Base-by-base conservation (phyloP, 1,284 basidiomycete genomes). In the Melampsora occidentalis region DNA sequence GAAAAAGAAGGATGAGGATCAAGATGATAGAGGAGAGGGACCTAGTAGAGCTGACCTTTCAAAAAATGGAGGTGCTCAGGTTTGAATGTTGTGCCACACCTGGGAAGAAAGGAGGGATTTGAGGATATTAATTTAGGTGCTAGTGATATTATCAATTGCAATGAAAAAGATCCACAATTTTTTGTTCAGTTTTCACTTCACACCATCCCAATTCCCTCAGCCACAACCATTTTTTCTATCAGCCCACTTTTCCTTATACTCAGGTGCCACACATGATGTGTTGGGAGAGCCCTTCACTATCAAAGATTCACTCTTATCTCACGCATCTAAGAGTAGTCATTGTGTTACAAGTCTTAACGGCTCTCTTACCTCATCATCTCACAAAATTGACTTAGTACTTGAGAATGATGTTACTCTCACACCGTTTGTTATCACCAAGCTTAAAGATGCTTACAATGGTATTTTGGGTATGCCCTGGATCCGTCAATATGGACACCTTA, bases 11-110 rank as follows among this genome's bases (percentile, higher is more conserved):
- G 14, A 42, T 9, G 39, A 12, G 1, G 25, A 57, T 57, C 9
- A 12, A 9, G 18, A 57, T 9, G 25, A 28, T n/a, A 57, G 14
- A 22, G 14, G 5, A 14, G 53, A 28, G 53, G 39, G 39, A 9
- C 5, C 6, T 42, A 28, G 53, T 57, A n/a, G 53, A 28, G 53
- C 53, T 9, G 53, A 57, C 18, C 6, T n/a, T 3, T 57, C 53
- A 57, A 57, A 57, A 57, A 57, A 57, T 57, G 18, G 53, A 22
- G 53, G 6, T n/a, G 18, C 53, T 57, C 53, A 57, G 53, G 16
- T 35, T 16, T 57, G 67, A 57, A n/a, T 10, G 25, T 25, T 53
- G 46, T 69, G 66, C 39, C 39, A 42, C 1, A 31, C 66, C 39
- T 68, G 49, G 49, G 67, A 48, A 57, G 22, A 7, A n/a, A 7